Evolutionary conservation across 768 basidiomycete species (phyloP).

Genomic region (Kwoniella newhampshirensis): DNA sequence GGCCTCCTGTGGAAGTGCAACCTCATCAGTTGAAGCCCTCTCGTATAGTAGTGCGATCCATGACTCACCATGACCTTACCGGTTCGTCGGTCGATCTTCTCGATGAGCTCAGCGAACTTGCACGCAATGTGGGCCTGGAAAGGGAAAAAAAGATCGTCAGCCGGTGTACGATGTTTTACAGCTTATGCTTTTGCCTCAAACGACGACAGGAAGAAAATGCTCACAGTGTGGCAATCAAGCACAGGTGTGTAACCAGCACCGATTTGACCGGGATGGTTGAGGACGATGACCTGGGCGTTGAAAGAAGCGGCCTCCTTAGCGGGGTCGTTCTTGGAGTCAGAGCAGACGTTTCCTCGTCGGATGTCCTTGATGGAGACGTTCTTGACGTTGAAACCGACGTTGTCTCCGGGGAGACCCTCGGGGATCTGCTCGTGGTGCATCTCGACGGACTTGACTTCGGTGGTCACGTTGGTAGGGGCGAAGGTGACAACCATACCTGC

Average conservation of each 20-base stretch:
- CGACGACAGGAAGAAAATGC: neutral
- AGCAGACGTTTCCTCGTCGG: slow-evolving; percentile 98
- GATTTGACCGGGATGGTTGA: slow-evolving; percentile 99
- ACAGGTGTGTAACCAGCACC: slow-evolving; percentile 75
- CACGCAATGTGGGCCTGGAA: slow-evolving; percentile 90
- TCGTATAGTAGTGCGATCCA: too few relatives aligned
- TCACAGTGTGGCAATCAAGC: slow-evolving; percentile 91
- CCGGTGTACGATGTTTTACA: too few relatives aligned
- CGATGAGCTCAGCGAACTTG: slow-evolving; percentile 97
- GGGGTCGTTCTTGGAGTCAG: slow-evolving; percentile 99
- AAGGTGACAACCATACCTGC: slow-evolving; percentile 98
- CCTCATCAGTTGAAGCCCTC: too few relatives aligned
- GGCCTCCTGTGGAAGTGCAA: too few relatives aligned
- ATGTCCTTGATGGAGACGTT: slow-evolving; percentile 99
- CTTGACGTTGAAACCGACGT: slow-evolving; percentile 99
- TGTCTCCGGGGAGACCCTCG: slow-evolving; percentile 94
- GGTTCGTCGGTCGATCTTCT: slow-evolving; percentile 93
- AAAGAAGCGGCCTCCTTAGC: slow-evolving; percentile 64
- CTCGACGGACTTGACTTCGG: slow-evolving; percentile 99
- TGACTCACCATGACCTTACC: slow-evolving; percentile 71
- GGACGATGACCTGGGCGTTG: slow-evolving; percentile 99
- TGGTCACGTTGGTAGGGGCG: slow-evolving; percentile 95
- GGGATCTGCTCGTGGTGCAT: slow-evolving; percentile 80
- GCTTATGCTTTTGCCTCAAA: too few relatives aligned
- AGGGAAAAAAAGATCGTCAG: neutral